A percentile compares a stretch with the other conserved stretches of the same genome.
Conservation (phyloP, 768 basidiomycete genomes). For the Boletellus ananiceps region DNA sequence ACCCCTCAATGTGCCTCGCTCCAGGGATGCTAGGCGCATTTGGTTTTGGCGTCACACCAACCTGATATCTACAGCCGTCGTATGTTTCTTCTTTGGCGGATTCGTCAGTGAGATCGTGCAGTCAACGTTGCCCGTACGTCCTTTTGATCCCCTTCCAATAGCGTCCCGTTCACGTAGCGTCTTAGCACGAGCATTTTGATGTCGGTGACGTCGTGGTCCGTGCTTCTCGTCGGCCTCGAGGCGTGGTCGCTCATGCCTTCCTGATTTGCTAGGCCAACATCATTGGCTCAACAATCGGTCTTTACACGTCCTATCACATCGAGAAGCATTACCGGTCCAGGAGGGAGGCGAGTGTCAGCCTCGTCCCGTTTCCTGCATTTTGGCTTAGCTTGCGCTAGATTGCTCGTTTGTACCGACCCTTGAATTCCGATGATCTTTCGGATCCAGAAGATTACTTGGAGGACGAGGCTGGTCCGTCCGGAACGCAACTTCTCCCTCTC, state of each 20-base stretch:
- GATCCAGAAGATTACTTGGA: conserved; percentile 47
- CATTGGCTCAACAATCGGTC: conserved; percentile 64
- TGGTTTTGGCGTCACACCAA: conserved; percentile 84
- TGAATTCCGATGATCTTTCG: conserved; percentile 47
- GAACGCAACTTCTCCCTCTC: conserved; percentile 59
- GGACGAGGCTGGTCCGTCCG: conserved; percentile 41
- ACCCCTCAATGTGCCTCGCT: background rate
- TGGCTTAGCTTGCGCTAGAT: conserved; percentile 43
- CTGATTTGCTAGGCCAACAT: conserved; percentile 61
- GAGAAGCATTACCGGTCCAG: conserved; percentile 75
- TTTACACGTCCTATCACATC: conserved; percentile 60
- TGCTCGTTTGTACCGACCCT: conserved; percentile 69
- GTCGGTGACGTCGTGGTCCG: conserved; percentile 67
- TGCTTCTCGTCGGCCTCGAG: conserved; percentile 13
- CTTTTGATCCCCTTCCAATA: background rate
- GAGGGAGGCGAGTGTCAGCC: conserved; percentile 53
- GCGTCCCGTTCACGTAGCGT: conserved; percentile 1
- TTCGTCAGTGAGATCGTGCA: conserved; percentile 81
- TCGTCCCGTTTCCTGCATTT: background rate
- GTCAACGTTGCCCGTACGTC: conserved; percentile 63
- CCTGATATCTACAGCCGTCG: conserved; percentile 60
- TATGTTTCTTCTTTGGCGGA: conserved; percentile 78
- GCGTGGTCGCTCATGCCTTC: conserved; percentile 6
- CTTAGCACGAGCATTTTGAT: conserved; percentile 67
- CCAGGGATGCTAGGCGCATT: conserved; percentile 69